A percentile compares a stretch with the other conserved stretches of the same genome.
These are phyloP conservation scores for Rutstroemia sp. DNA, from an alignment of 2,329 filamentous ascomycete genomes.

Conservation along the genomic window DNA sequence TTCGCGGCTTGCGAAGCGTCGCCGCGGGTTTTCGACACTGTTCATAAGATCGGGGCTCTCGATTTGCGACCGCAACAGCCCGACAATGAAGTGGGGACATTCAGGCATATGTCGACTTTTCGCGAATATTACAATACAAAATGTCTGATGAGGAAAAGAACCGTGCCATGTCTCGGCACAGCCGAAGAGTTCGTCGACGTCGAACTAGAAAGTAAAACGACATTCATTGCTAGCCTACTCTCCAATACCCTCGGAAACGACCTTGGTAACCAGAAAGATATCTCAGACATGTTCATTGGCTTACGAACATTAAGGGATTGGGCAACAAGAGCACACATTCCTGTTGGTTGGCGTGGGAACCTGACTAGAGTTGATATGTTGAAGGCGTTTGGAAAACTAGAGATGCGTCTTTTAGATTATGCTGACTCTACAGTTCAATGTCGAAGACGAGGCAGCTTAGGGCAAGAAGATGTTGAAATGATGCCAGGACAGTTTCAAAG, in stretches of 20 bases:
- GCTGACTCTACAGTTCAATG: conserved; percentile 7
- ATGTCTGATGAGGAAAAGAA: conserved; percentile 11
- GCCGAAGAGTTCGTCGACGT: background rate
- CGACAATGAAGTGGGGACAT: conserved; percentile 15
- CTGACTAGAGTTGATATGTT: conserved; percentile 16
- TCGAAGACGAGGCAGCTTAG: background rate
- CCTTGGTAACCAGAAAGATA: background rate
- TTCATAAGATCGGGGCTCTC: conserved; percentile 8
- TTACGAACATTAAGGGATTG: background rate
- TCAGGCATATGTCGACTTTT: conserved; percentile 17
- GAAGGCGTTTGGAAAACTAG: conserved; percentile 14
- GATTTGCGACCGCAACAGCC: conserved; percentile 7
- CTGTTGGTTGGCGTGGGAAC: conserved; percentile 3
- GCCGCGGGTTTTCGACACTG: background rate
- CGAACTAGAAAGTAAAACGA: background rate
- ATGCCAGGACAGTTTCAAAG: conserved; percentile 16
- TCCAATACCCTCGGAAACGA: background rate
- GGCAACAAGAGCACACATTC: background rate
- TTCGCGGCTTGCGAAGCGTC: conserved; percentile 1
- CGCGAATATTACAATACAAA: conserved; percentile 19
- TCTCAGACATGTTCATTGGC: conserved; percentile 1
- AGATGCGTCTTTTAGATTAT: conserved; percentile 17
- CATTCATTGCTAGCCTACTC: conserved; percentile 1
- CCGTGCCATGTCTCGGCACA: background rate
- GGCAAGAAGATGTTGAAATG: conserved; percentile 16